phyloP scores from a whole-genome alignment of 768 basidiomycete species.

The Rhodocollybia butyracea region DNA sequence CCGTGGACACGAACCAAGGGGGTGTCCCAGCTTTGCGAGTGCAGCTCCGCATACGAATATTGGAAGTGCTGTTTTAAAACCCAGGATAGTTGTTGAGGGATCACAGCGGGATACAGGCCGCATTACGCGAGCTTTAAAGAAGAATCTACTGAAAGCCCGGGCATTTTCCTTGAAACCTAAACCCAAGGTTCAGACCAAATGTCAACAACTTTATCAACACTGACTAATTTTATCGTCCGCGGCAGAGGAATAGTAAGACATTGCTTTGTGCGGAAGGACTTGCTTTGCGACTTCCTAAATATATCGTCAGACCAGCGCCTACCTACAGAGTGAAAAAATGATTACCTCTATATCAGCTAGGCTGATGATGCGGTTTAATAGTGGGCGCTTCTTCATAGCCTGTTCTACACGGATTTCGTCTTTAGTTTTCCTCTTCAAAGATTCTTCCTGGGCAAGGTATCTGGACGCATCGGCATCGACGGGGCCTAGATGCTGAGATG shows the following conservation, averaged over 20 bases:
- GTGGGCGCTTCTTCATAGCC: constrained; percentile 59
- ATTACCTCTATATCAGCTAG: constrained; percentile 83
- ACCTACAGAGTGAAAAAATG: not conserved
- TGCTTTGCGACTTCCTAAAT: constrained; percentile 65
- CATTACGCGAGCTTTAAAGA: constrained; percentile 85
- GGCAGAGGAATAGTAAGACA: constrained; percentile 84
- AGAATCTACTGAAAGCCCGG: constrained; percentile 76
- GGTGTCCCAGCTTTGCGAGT: constrained; percentile 82
- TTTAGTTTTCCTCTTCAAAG: constrained; percentile 51
- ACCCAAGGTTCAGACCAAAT: constrained; percentile 12
- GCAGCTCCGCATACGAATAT: constrained; percentile 84
- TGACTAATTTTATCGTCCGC: constrained; percentile 82
- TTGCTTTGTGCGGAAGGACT: constrained; percentile 70
- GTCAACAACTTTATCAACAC: constrained; percentile 18
- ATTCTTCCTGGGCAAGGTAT: constrained; percentile 31
- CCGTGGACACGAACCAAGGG: constrained; percentile 37
- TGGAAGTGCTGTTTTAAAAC: constrained; percentile 69
- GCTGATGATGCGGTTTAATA: constrained; percentile 66
- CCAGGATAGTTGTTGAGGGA: constrained; percentile 71
- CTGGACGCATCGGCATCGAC: constrained; percentile 47
- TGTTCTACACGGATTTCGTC: constrained; percentile 68
- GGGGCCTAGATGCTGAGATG: constrained; percentile 69
- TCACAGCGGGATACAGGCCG: constrained; percentile 59
- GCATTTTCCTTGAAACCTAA: constrained; percentile 61
- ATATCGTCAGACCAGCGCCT: not conserved